These are phyloP conservation scores for Symmetrospora coprosmae DNA, from an alignment of 768 basidiomycete genomes.

Conservation along the genomic window DNA sequence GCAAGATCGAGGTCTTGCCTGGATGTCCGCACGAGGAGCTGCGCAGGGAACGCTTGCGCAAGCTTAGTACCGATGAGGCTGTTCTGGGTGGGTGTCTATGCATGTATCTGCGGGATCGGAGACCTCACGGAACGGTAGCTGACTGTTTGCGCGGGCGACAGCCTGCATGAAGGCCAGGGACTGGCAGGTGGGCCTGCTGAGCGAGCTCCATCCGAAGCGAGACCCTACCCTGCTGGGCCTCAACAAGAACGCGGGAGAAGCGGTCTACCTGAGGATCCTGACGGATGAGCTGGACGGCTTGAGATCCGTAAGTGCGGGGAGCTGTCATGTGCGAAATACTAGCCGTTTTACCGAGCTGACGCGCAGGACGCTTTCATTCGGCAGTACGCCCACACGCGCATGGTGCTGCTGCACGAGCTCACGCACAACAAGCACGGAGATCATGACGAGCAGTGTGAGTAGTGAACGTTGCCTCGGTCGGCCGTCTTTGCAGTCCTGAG, in stretches of 20 bases:
- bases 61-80: conserved; percentile 22
- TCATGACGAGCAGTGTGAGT: conserved; percentile 22
- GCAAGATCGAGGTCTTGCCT: conserved; percentile 1
- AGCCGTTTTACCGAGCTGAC: too few relatives aligned
- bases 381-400: conserved; percentile 27
- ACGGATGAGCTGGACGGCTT: conserved; percentile 27
- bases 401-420: conserved; percentile 30
- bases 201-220: conserved; percentile 10
- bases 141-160: conserved; percentile 8
- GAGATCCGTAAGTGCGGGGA: neutral
- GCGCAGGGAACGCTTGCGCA: conserved; percentile 1
- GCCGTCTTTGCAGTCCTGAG: neutral
- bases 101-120: too few relatives aligned
- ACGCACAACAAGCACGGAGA: conserved; percentile 23
- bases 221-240: conserved; percentile 29
- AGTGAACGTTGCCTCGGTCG: too few relatives aligned
- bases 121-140: conserved; percentile 13
- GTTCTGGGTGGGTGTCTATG: conserved; percentile 14
- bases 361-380: too few relatives aligned
- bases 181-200: neutral
- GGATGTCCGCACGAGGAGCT: conserved; percentile 17
- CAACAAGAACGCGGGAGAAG: conserved; percentile 31
- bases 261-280: conserved; percentile 26
- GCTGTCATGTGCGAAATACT: too few relatives aligned
- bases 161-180: neutral